Conservation (phyloP, 208 protist genomes). For the Leptomonas pyrrhocoris region DNA sequence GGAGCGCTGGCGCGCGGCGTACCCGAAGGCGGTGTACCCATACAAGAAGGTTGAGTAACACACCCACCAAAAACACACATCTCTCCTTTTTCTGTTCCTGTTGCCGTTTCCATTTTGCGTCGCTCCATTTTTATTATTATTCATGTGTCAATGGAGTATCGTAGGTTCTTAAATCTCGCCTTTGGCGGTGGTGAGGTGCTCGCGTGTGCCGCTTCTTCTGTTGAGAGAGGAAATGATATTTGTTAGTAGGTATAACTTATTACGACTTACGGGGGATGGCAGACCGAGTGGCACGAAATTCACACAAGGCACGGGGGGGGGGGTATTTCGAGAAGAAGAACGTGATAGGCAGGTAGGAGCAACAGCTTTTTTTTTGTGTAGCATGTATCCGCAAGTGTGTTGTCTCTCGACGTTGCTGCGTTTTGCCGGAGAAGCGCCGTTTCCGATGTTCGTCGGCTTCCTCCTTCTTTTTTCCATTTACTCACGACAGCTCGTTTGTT, state of each 20-base stretch:
- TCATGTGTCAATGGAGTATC: not conserved
- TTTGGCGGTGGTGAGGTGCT: not conserved
- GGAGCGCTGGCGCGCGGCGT: conserved; percentile 60
- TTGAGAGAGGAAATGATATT: not conserved
- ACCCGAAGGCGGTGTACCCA: conserved; percentile 65
- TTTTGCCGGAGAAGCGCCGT: too few species aligned
- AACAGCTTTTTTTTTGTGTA: not conserved
- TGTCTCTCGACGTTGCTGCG: too few species aligned
- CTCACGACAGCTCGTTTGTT: too few species aligned
- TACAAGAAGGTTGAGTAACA: conserved; percentile 43
- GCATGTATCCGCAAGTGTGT: not conserved
- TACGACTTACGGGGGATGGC: not conserved
- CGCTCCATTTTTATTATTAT: not conserved
- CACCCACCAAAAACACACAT: too few species aligned
- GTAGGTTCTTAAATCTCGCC: not conserved
- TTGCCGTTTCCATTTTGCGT: not conserved
- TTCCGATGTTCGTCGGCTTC: too few species aligned
- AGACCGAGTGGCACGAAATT: not conserved
- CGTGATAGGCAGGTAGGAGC: too few species aligned
- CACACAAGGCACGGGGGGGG: not conserved
- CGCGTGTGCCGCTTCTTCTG: not conserved
- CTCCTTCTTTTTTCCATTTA: too few species aligned
- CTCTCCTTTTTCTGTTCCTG: too few species aligned
- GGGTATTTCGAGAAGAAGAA: not conserved
- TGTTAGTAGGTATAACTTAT: conserved; percentile 14